These are phyloP conservation scores for Silene coronaria DNA, from an alignment of 179 eudicot species.

Conservation along the genomic window DNA sequence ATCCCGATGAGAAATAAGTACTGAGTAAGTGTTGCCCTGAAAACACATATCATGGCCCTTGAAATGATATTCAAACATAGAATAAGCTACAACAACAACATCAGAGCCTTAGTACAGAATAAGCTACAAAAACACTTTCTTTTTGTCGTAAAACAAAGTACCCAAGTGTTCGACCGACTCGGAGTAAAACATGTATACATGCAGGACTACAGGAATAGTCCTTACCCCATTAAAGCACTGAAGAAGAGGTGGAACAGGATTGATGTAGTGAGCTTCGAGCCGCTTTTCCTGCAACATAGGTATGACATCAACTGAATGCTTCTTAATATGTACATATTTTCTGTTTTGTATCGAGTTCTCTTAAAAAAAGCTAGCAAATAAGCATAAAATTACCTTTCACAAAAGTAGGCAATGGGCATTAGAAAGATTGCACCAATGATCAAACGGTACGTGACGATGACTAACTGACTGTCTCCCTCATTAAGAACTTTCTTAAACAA, in stretches of 20 bases:
- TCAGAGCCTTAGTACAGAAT: background rate
- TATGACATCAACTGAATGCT: background rate
- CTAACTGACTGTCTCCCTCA: slow-evolving; percentile 42
- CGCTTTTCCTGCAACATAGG: slow-evolving; percentile 50
- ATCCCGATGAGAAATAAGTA: slow-evolving; percentile 61
- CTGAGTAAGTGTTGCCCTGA: slow-evolving; percentile 66
- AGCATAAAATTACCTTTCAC: slow-evolving; percentile 44
- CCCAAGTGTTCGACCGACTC: background rate
- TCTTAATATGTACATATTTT: background rate
- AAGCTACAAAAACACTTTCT: no score
- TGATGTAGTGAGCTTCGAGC: slow-evolving; percentile 42
- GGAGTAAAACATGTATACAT: background rate
- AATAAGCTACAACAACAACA: background rate
- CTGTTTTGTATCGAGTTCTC: background rate
- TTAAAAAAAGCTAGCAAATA: background rate
- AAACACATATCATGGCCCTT: slow-evolving; percentile 19
- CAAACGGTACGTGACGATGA: slow-evolving; percentile 54
- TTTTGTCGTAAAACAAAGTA: no score
- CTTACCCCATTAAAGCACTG: slow-evolving; percentile 74
- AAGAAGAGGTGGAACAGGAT: slow-evolving; percentile 52
- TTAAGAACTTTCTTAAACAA: slow-evolving; percentile 55
- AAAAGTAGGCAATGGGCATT: slow-evolving; percentile 54
- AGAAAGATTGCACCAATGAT: slow-evolving; percentile 44
- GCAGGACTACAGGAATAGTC: background rate
- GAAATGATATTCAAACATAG: background rate